Evolutionary conservation across 2,329 filamentous ascomycete species (phyloP), one percentile per base, ranked within the genome.

Genomic region (Furcasterigmium furcatum): DNA sequence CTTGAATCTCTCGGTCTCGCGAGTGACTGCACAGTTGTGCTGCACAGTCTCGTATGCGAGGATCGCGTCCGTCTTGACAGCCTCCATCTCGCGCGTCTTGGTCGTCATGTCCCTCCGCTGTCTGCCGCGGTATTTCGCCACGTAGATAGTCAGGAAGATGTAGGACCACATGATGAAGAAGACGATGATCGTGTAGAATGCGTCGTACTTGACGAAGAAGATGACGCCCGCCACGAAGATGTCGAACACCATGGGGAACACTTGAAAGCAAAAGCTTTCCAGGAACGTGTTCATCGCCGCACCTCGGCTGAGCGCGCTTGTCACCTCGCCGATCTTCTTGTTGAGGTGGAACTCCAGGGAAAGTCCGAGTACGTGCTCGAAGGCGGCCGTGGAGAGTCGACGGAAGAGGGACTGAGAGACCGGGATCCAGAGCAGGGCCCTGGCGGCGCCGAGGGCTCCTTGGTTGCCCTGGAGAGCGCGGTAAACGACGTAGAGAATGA

Each of bases 11-110:
- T 74, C 68, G 35, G 80, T 80, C 55, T 84, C 80, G 49, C 78
- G 75, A 2, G 65, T 64, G 49, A 83, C 76, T 16, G 80, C 80
- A 51, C 81, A 82, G 63, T 83, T 84, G 57, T 84, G 81, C 52
- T 84, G 82, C 38, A 84, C 80, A 2, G 80, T 84, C 49, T 75
- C 72, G 46, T 73, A 76, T 0, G 72, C 70, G 53, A 74, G 62
- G 35, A 76, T 69, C 3, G 73, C 66, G 52, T 76, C 73, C 1
- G 67, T 74, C 64, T 72, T 73, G 47, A 67, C 63, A 7, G 71
- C 72, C 38, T 76, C 71, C 71, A 74, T 72, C 48, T 76, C 71
- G 4, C 72, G 66, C 4, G 61, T 62, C 48, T 70, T 67, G 7
- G 53, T 61, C 0, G 66, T 62, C 71, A 74, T 74, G 19, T 72